Conservation (phyloP, 2,329 filamentous ascomycete genomes). For the Alternaria tenuissima region DNA sequence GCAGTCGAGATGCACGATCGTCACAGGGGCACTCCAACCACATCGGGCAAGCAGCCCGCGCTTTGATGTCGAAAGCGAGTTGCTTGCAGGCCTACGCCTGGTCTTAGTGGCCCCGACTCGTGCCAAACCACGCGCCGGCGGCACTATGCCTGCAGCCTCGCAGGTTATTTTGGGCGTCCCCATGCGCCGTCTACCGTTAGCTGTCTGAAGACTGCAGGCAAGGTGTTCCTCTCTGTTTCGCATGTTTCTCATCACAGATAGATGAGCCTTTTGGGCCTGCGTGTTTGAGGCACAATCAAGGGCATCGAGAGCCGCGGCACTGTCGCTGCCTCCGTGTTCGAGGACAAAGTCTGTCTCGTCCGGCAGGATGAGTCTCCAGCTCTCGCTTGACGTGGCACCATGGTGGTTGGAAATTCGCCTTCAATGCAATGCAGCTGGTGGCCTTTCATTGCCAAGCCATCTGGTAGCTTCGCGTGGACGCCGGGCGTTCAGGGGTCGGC, state of each 20-base stretch:
- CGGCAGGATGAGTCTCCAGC: background rate
- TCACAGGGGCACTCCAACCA: slow-evolving; percentile 28
- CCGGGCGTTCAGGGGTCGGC: slow-evolving; percentile 15
- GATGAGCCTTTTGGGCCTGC: background rate
- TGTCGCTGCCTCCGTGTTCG: background rate
- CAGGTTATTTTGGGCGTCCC: slow-evolving; percentile 34
- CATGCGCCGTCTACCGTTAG: slow-evolving; percentile 31
- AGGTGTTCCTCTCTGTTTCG: slow-evolving; percentile 28
- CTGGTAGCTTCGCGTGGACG: slow-evolving; percentile 14
- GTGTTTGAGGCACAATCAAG: background rate
- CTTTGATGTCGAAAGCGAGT: slow-evolving; percentile 16
- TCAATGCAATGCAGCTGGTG: slow-evolving; percentile 19
- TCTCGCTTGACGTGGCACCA: slow-evolving; percentile 24
- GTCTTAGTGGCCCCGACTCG: slow-evolving; percentile 16
- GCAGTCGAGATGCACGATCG: slow-evolving; percentile 26
- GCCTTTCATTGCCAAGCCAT: slow-evolving; percentile 23
- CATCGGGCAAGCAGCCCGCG: slow-evolving; percentile 25
- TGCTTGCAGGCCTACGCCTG: slow-evolving; percentile 16
- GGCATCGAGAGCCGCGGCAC: background rate
- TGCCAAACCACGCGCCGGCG: slow-evolving; percentile 12
- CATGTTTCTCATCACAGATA: slow-evolving; percentile 17
- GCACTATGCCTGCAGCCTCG: slow-evolving; percentile 17
- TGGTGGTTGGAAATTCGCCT: slow-evolving; percentile 21
- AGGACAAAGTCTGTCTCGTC: background rate
- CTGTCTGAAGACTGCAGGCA: slow-evolving; percentile 25